Percentiles rank a stretch among this genome's conserved stretches.
Evolutionary conservation across 1,284 basidiomycete species (phyloP).

Genomic region (Trichosporon sp.): DNA sequence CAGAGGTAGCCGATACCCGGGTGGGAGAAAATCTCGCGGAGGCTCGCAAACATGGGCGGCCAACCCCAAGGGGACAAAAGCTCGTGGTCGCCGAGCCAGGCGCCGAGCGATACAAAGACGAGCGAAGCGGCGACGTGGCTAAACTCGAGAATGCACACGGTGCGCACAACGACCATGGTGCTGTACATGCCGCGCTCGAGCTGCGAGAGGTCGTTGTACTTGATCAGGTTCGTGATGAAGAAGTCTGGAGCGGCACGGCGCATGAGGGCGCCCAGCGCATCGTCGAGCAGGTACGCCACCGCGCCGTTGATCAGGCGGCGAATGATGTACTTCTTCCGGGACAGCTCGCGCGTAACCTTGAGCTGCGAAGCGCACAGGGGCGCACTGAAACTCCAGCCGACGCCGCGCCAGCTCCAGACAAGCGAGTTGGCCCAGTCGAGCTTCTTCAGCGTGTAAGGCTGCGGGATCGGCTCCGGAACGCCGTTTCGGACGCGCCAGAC

Average conservation of each 20-base stretch:
- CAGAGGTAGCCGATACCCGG: constrained; percentile 49
- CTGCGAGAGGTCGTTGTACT: constrained; percentile 34
- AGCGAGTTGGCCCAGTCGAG: constrained; percentile 44
- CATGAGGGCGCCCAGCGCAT: constrained; percentile 26
- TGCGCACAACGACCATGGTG: constrained; percentile 37
- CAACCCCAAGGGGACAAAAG: constrained; percentile 50
- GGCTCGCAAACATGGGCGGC: constrained; percentile 47
- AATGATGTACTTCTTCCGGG: constrained; percentile 14
- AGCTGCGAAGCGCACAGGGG: constrained; percentile 35
- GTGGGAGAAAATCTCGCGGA: constrained; percentile 41
- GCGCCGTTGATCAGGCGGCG: constrained; percentile 15
- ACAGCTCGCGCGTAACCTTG: constrained; percentile 29
- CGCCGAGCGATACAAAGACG: constrained; percentile 38
- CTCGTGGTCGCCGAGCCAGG: constrained; percentile 42
- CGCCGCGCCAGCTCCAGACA: constrained; percentile 46
- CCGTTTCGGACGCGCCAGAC: constrained; percentile 36
- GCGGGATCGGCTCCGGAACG: constrained; percentile 42
- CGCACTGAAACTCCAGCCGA: constrained; percentile 50
- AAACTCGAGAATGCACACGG: constrained; percentile 36
- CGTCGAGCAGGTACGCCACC: constrained; percentile 1
- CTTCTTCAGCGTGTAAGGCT: constrained; percentile 43
- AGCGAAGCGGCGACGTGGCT: constrained; percentile 29
- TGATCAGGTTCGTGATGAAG: constrained; percentile 37
- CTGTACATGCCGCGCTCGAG: constrained; percentile 37
- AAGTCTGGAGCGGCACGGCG: constrained; percentile 33